phyloP scores from a whole-genome alignment of 768 basidiomycete genomes.

The Punctularia strigosozonata region DNA sequence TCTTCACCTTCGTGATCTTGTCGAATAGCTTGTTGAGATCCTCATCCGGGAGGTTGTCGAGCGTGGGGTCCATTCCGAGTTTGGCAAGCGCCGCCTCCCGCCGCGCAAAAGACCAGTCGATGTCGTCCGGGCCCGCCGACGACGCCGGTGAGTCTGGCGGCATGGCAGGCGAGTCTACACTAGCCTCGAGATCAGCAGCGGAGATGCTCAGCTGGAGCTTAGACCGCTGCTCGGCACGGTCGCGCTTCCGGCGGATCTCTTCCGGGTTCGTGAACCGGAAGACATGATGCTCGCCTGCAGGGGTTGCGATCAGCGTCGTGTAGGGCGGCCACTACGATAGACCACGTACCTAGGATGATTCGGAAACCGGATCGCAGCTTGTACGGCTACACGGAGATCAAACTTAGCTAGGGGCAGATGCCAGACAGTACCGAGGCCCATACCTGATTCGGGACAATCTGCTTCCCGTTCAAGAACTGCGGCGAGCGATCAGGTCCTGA shows the following conservation, averaged over 20 bases:
- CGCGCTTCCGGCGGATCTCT: constrained; percentile 84
- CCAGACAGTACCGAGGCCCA: no score
- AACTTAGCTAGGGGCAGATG: neutral
- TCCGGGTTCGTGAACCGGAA: constrained; percentile 96
- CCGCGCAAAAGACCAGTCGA: constrained; percentile 97
- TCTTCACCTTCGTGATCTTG: constrained; percentile 88
- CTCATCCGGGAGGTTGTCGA: constrained; percentile 90
- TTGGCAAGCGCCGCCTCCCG: constrained; percentile 86
- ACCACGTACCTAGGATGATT: constrained; percentile 76
- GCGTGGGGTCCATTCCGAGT: constrained; percentile 75
- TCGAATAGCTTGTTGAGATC: constrained; percentile 91
- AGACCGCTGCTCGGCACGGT: constrained; percentile 66
- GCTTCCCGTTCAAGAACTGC: constrained; percentile 91
- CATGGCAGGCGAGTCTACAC: constrained; percentile 38
- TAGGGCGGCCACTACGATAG: neutral
- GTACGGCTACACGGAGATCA: constrained; percentile 34
- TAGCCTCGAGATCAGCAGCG: constrained; percentile 52
- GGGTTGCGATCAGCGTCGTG: constrained; percentile 3
- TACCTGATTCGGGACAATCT: constrained; percentile 68
- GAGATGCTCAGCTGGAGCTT: constrained; percentile 54
- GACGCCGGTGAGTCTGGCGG: constrained; percentile 78
- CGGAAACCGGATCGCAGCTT: constrained; percentile 92
- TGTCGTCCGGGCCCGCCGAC: constrained; percentile 53
- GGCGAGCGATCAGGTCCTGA: constrained; percentile 7
- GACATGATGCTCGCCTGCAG: constrained; percentile 84